Percentiles rank a stretch among this genome's conserved stretches.
Evolutionary conservation across 73 alveolate species (phyloP).

Genomic region (Vitrella brassicaformis): DNA sequence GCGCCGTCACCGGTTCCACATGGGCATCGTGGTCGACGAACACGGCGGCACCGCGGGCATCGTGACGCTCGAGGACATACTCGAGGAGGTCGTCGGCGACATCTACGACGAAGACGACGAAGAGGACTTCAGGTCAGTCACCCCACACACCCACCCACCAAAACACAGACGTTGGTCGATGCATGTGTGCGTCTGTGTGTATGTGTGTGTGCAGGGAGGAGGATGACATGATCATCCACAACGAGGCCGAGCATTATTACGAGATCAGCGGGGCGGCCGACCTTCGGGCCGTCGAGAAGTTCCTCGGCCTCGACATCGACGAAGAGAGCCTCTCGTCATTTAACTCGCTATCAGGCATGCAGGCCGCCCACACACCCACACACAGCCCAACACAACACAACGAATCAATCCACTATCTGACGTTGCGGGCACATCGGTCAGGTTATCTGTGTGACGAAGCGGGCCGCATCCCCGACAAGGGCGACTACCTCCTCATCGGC

Average conservation of each 20-base stretch:
- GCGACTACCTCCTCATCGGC: not conserved
- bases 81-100: slow-evolving; percentile 7
- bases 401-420: too few relatives aligned
- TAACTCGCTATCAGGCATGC: not conserved
- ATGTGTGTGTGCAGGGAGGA: not conserved
- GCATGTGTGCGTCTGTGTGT: not conserved
- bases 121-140: not conserved
- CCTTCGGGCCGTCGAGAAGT: not conserved
- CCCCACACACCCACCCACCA: not conserved
- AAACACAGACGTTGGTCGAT: not conserved
- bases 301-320: not conserved
- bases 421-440: too few relatives aligned
- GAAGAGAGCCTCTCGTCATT: not conserved
- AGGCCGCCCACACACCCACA: too few relatives aligned
- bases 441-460: not conserved
- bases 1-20: not conserved
- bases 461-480: not conserved
- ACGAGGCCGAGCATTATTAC: not conserved
- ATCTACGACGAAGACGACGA: slow-evolving; percentile 1
- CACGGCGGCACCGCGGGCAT: slow-evolving; percentile 6
- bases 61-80: not conserved
- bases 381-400: too few relatives aligned
- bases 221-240: not conserved
- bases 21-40: slow-evolving; percentile 3
- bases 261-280: not conserved